Percentiles rank a stretch among this genome's conserved stretches.
Evolutionary conservation across 2,329 filamentous ascomycete species (phyloP).

Genomic region (Cercospora nicotianae): DNA sequence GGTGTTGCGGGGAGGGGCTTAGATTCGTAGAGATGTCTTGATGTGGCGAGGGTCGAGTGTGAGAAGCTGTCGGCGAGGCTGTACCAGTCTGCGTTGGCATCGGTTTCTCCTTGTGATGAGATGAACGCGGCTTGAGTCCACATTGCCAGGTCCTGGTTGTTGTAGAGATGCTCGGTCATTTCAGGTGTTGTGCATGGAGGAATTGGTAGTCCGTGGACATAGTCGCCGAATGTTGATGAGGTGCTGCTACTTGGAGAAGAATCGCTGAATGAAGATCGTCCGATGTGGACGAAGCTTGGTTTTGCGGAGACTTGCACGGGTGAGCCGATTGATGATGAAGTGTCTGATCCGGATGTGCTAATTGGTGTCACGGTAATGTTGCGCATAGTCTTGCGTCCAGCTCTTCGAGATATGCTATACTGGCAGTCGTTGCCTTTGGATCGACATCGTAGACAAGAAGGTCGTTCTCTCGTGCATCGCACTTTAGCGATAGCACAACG

Average conservation of each 20-base stretch:
- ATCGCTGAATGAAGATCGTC: neutral
- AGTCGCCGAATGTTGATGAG: neutral
- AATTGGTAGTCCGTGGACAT: neutral
- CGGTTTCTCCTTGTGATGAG: neutral
- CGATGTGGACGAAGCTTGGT: neutral
- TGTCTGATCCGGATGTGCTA: slow-evolving; percentile 3
- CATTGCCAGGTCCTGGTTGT: neutral
- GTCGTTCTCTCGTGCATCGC: slow-evolving; percentile 27
- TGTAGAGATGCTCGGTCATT: neutral
- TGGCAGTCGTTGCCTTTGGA: slow-evolving; percentile 25
- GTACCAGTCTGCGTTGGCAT: slow-evolving; percentile 1
- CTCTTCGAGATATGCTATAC: slow-evolving; percentile 30
- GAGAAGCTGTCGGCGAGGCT: slow-evolving; percentile 1
- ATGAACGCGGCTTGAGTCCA: slow-evolving; percentile 9
- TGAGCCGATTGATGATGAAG: slow-evolving; percentile 11
- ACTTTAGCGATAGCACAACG: slow-evolving; percentile 27
- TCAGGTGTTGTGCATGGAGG: neutral
- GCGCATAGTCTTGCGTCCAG: slow-evolving; percentile 24
- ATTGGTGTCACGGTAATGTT: slow-evolving; percentile 3
- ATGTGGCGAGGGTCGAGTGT: neutral
- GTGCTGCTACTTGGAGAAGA: neutral
- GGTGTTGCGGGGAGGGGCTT: neutral
- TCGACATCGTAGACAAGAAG: slow-evolving; percentile 27
- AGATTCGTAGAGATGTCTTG: neutral
- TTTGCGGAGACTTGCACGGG: slow-evolving; percentile 1